A percentile compares a stretch with the other conserved stretches of the same genome.
Evolutionary conservation across 495 filamentous ascomycete genomes (phyloP).

Genomic region (Penicillium daleae): DNA sequence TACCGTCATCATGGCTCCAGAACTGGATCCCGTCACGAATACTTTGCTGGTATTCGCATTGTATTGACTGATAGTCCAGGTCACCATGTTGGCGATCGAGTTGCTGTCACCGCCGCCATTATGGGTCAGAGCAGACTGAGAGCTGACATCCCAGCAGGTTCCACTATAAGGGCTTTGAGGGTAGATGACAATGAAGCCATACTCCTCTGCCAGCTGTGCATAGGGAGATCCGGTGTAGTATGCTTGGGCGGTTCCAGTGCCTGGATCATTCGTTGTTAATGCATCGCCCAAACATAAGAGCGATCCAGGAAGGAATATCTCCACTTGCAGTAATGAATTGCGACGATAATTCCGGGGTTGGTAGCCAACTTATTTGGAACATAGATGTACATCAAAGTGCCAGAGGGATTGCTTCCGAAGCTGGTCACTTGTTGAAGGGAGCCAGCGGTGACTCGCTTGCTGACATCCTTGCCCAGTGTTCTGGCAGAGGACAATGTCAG

Average conservation of each 20-base stretch:
- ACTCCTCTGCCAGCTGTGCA: slow-evolving; percentile 3
- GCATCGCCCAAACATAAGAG: neutral
- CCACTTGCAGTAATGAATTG: slow-evolving; percentile 3
- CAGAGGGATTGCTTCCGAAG: neutral
- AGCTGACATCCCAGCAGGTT: slow-evolving; percentile 8
- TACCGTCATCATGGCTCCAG: slow-evolving; percentile 3
- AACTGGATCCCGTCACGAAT: slow-evolving; percentile 6
- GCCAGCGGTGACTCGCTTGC: slow-evolving; percentile 1
- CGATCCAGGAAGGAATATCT: neutral
- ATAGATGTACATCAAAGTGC: slow-evolving; percentile 2
- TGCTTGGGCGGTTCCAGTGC: slow-evolving; percentile 3
- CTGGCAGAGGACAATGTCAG: neutral
- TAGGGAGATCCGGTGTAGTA: slow-evolving; percentile 7
- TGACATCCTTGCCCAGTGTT: neutral
- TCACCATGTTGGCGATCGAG: slow-evolving; percentile 5
- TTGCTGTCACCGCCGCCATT: slow-evolving; percentile 4
- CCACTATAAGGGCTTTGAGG: slow-evolving; percentile 1
- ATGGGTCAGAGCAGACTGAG: slow-evolving; percentile 3
- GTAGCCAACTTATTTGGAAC: neutral
- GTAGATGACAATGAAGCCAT: slow-evolving; percentile 11
- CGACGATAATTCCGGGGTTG: slow-evolving; percentile 2
- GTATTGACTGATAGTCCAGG: slow-evolving; percentile 7
- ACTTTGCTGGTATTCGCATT: slow-evolving; percentile 2
- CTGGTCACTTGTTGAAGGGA: slow-evolving; percentile 4
- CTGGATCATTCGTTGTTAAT: neutral